Conservation (phyloP, 345 rosid genomes). For the Rubroshorea leprosula region DNA sequence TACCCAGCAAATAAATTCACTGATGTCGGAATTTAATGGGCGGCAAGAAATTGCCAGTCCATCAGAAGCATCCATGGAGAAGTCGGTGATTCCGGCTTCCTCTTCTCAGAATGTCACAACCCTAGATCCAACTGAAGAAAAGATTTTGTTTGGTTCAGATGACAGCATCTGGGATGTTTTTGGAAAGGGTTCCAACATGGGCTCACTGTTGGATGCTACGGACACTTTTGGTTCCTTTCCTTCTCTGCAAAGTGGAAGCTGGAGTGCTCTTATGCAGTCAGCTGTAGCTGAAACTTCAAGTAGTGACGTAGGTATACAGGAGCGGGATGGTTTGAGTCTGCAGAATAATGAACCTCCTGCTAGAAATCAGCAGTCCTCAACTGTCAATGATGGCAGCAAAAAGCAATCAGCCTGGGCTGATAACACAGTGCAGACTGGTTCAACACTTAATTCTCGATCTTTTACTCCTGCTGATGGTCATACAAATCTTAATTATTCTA, state of each 20-base stretch:
- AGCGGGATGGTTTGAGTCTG: conserved; percentile 43
- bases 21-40: conserved; percentile 34
- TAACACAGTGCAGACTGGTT: conserved; percentile 24
- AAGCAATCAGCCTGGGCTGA: conserved; percentile 34
- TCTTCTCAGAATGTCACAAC: conserved; percentile 53
- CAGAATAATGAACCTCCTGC: conserved; percentile 26
- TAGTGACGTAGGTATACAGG: conserved; percentile 45
- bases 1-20: conserved; percentile 32
- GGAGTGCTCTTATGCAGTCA: conserved; percentile 99
- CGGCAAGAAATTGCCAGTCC: conserved; percentile 34
- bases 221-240: conserved; percentile 49
- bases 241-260: conserved; percentile 86
- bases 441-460: conserved; percentile 22
- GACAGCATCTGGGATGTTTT: conserved; percentile 78
- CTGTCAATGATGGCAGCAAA: conserved; percentile 27
- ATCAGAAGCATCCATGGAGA: conserved; percentile 39
- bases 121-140: conserved; percentile 88
- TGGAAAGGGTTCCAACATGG: conserved; percentile 44
- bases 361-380: conserved; percentile 23
- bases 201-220: conserved; percentile 36
- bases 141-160: conserved; percentile 83
- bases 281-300: conserved; percentile 89
- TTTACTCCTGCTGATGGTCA: conserved; percentile 24
- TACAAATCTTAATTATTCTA: conserved; percentile 20
- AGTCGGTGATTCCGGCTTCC: conserved; percentile 25